A percentile compares a stretch with the other conserved stretches of the same genome.
Evolutionary conservation across 1,284 basidiomycete genomes (phyloP).

Genomic region (Gymnopus androsaceus): DNA sequence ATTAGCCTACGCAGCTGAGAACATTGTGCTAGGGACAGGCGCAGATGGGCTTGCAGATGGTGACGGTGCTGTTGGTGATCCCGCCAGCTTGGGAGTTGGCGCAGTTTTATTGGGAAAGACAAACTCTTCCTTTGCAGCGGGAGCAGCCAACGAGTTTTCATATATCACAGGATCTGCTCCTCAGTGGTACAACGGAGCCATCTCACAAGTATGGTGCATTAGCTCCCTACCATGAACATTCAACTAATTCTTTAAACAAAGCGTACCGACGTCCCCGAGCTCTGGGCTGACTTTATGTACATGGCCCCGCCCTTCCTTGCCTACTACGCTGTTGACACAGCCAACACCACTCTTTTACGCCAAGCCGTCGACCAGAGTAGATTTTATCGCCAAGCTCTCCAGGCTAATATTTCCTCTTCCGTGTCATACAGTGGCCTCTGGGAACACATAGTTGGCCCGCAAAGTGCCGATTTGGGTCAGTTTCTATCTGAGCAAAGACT

Average conservation of each 20-base stretch:
- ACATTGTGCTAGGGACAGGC: constrained; percentile 38
- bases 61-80: constrained; percentile 44
- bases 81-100: constrained; percentile 44
- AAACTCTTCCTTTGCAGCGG: constrained; percentile 29
- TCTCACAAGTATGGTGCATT: too few species aligned
- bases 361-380: constrained; percentile 49
- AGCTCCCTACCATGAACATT: too few species aligned
- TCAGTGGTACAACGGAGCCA: constrained; percentile 49
- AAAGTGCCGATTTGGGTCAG: constrained; percentile 39
- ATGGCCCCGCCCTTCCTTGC: constrained; percentile 68
- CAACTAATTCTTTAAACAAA: too few species aligned
- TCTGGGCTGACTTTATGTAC: constrained; percentile 60
- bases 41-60: constrained; percentile 36
- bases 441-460: constrained; percentile 50
- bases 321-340: constrained; percentile 49
- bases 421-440: constrained; percentile 34
- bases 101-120: constrained; percentile 41
- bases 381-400: constrained; percentile 45
- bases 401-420: constrained; percentile 33
- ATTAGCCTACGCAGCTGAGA: constrained; percentile 22
- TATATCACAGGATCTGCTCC: constrained; percentile 45
- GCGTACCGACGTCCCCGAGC: constrained; percentile 39
- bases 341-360: constrained; percentile 42
- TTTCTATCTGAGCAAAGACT: too few species aligned
- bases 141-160: constrained; percentile 30